phyloP scores from a whole-genome alignment of 2,329 filamentous ascomycete species.

The Xylariomycetidae sp. region DNA sequence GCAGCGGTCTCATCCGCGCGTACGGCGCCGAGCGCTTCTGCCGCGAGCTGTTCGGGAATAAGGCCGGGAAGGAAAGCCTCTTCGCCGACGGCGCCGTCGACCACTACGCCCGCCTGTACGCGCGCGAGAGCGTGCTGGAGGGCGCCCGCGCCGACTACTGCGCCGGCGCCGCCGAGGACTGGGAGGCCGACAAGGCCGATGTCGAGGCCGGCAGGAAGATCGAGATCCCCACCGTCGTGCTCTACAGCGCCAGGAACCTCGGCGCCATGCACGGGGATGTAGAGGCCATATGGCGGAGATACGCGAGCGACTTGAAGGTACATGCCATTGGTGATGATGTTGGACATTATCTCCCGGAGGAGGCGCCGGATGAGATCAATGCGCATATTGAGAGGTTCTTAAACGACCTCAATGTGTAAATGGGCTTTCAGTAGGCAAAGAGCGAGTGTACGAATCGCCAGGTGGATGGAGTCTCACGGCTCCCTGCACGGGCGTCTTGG shows the following conservation, averaged over 20 bases:
- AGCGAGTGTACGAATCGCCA: too few species aligned
- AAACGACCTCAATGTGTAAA: too few species aligned
- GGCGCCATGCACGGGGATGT: slow-evolving; percentile 4
- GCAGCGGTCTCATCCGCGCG: slow-evolving; percentile 8
- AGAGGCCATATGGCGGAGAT: slow-evolving; percentile 9
- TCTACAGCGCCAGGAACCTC: slow-evolving; percentile 7
- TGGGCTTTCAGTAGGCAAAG: too few species aligned
- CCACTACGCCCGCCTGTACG: slow-evolving; percentile 9
- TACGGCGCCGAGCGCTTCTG: slow-evolving; percentile 11
- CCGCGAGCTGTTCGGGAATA: slow-evolving; percentile 6
- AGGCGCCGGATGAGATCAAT: slow-evolving; percentile 11
- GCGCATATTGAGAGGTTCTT: too few species aligned
- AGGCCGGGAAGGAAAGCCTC: slow-evolving; percentile 4
- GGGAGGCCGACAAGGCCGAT: slow-evolving; percentile 11
- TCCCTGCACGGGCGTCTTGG: too few species aligned
- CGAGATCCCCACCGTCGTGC: slow-evolving; percentile 6
- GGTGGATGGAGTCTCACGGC: too few species aligned
- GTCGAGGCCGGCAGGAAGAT: slow-evolving; percentile 5
- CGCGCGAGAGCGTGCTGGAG: slow-evolving; percentile 8
- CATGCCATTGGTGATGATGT: slow-evolving; percentile 4
- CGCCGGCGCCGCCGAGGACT: slow-evolving; percentile 12
- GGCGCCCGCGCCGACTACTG: slow-evolving; percentile 11
- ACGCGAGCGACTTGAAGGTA: slow-evolving; percentile 4
- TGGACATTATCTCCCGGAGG: slow-evolving; percentile 12
- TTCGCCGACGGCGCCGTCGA: slow-evolving; percentile 9